Conservation (phyloP, 768 basidiomycete species). For the Podaxis mareebaensis region DNA sequence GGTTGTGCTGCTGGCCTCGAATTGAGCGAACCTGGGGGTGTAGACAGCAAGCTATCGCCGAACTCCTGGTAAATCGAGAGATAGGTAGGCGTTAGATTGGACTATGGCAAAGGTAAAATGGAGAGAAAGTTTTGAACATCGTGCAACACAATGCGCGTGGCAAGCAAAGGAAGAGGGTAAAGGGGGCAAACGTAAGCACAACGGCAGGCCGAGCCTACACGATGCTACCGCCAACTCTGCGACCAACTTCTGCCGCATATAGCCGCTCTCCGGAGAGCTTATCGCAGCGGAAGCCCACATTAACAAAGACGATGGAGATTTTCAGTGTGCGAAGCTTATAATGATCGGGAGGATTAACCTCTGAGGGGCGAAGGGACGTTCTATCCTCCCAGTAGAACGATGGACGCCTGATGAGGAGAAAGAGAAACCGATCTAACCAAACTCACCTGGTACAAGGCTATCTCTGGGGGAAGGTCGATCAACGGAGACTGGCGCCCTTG, state of each 20-base stretch:
- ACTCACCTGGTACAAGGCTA: slow-evolving; percentile 36
- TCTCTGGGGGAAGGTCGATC: slow-evolving; percentile 31
- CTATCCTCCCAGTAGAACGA: not conserved
- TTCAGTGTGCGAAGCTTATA: slow-evolving; percentile 23
- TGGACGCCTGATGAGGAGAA: slow-evolving; percentile 14
- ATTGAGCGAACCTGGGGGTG: slow-evolving; percentile 16
- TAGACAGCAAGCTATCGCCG: slow-evolving; percentile 4
- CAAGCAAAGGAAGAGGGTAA: not conserved
- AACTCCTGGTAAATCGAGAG: slow-evolving; percentile 16
- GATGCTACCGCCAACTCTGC: not conserved
- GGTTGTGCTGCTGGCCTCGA: slow-evolving; percentile 6
- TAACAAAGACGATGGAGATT: slow-evolving; percentile 17
- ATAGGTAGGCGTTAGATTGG: slow-evolving; percentile 2
- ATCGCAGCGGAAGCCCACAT: not conserved
- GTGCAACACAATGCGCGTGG: not conserved
- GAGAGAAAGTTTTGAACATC: not conserved
- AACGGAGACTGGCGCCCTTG: slow-evolving; percentile 23
- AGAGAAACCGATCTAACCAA: slow-evolving; percentile 15
- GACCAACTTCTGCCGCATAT: slow-evolving; percentile 3
- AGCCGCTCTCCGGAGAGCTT: slow-evolving; percentile 10
- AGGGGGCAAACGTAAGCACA: not conserved
- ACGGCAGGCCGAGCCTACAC: not conserved
- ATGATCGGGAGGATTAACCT: slow-evolving; percentile 25
- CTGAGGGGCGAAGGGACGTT: slow-evolving; percentile 14
- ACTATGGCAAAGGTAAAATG: not conserved